Evolutionary conservation across 2,329 filamentous ascomycete genomes (phyloP).

Genomic region (Bertia moriformis): DNA sequence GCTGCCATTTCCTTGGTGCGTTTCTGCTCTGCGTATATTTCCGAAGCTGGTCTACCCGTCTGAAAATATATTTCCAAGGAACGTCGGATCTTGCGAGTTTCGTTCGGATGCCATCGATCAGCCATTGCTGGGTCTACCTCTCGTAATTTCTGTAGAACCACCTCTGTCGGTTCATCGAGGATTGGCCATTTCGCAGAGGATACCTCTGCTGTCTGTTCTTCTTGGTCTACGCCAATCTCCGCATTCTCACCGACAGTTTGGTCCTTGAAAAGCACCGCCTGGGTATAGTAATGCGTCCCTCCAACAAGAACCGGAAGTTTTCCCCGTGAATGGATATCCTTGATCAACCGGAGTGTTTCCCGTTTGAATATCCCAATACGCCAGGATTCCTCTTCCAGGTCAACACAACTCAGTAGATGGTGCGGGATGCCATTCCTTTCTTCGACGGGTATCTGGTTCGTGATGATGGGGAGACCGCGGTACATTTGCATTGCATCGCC

Average conservation of each 20-base stretch:
- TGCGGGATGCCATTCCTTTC: conserved; percentile 74
- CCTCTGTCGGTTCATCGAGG: conserved; percentile 54
- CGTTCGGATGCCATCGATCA: conserved; percentile 82
- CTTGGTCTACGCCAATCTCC: conserved; percentile 15
- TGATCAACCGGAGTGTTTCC: conserved; percentile 54
- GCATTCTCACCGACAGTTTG: conserved; percentile 32
- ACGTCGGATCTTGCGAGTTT: conserved; percentile 74
- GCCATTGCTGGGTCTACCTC: conserved; percentile 85
- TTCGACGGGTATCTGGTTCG: conserved; percentile 69
- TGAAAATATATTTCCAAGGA: conserved; percentile 81
- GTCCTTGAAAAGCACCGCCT: conserved; percentile 72
- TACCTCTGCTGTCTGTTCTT: conserved; percentile 13
- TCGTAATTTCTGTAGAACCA: conserved; percentile 57
- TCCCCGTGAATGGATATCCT: conserved; percentile 64
- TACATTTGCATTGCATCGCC: conserved; percentile 98
- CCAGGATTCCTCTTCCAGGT: conserved; percentile 68
- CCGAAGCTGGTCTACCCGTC: conserved; percentile 68
- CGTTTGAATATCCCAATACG: conserved; percentile 63
- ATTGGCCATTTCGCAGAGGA: conserved; percentile 45
- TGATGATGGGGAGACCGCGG: conserved; percentile 78
- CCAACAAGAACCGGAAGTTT: conserved; percentile 82
- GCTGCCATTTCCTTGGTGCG: not conserved
- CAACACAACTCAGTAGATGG: conserved; percentile 71
- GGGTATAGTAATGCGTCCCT: conserved; percentile 89
- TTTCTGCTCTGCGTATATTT: conserved; percentile 72